Conservation (phyloP, 768 basidiomycete genomes). For the Cytidiella melzeri region DNA sequence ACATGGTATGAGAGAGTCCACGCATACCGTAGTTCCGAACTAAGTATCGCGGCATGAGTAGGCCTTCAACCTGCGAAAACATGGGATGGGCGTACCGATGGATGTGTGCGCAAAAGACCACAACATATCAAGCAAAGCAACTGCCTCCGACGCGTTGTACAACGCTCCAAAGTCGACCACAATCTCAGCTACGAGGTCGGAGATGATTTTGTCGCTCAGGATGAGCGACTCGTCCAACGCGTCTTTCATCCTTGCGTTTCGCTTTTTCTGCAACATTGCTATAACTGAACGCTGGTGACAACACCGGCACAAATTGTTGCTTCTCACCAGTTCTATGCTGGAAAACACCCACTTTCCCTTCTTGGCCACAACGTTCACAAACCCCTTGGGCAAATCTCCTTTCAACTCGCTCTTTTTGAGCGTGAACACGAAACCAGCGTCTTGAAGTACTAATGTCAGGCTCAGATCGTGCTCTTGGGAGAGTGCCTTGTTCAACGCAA, state of each 20-base stretch:
- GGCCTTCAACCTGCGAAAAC: too few species aligned
- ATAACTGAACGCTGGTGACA: neutral
- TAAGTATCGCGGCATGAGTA: too few species aligned
- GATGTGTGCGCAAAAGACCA: constrained; percentile 83
- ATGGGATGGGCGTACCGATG: constrained; percentile 76
- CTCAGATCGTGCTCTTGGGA: constrained; percentile 61
- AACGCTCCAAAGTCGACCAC: constrained; percentile 69
- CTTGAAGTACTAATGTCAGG: constrained; percentile 63
- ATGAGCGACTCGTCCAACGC: constrained; percentile 85
- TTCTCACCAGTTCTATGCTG: constrained; percentile 71
- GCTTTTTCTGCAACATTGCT: constrained; percentile 55
- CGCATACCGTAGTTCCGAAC: constrained; percentile 45
- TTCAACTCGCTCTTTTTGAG: constrained; percentile 65
- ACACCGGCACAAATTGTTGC: neutral
- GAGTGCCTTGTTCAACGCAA: constrained; percentile 53
- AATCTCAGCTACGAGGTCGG: constrained; percentile 68
- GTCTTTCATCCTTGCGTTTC: constrained; percentile 86
- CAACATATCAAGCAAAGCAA: constrained; percentile 85
- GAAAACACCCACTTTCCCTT: constrained; percentile 73
- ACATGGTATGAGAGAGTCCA: neutral
- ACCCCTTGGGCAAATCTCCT: constrained; percentile 57
- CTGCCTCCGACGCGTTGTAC: constrained; percentile 89
- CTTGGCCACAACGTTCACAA: constrained; percentile 59
- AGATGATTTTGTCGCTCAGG: constrained; percentile 80
- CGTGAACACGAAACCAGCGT: constrained; percentile 65